phyloP scores from a whole-genome alignment of 164 flowering plant genomes.

The Aristolochia contorta region DNA sequence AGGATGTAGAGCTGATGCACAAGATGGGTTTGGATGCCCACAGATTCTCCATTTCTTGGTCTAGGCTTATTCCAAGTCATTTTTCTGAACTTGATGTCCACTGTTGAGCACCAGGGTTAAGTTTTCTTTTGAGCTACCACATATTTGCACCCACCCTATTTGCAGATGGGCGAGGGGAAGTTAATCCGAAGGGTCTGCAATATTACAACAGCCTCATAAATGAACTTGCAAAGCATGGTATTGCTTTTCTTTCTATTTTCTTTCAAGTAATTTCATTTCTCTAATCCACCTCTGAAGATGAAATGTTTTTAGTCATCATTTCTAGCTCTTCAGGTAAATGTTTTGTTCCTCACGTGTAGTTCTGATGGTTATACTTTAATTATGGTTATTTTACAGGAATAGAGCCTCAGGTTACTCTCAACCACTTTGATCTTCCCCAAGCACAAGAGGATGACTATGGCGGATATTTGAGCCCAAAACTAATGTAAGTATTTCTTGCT shows the following conservation, averaged over 20 bases:
- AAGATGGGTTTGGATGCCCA: constrained; percentile 17
- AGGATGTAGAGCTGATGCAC: constrained; percentile 14
- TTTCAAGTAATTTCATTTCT: constrained; percentile 9
- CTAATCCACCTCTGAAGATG: constrained; percentile 8
- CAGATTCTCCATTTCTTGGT: no score
- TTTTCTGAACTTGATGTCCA: not conserved
- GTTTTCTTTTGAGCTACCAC: not conserved
- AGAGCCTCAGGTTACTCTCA: constrained; percentile 15
- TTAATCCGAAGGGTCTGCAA: not conserved
- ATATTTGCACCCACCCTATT: not conserved
- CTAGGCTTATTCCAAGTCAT: constrained; percentile 15
- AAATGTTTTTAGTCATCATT: not conserved
- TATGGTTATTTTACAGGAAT: no score
- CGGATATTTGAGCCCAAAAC: constrained; percentile 13
- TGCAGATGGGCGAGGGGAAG: no score
- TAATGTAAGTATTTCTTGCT: constrained; percentile 10
- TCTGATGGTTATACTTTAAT: no score
- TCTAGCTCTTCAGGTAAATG: not conserved
- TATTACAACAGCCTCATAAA: constrained; percentile 33
- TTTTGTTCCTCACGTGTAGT: no score
- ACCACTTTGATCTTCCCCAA: constrained; percentile 16
- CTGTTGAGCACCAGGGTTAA: not conserved
- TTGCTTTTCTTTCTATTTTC: no score
- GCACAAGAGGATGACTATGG: constrained; percentile 17
- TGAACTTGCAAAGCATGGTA: no score